Evolutionary conservation across 2,329 filamentous ascomycete genomes (phyloP).

Genomic region (Thelonectria discophora): DNA sequence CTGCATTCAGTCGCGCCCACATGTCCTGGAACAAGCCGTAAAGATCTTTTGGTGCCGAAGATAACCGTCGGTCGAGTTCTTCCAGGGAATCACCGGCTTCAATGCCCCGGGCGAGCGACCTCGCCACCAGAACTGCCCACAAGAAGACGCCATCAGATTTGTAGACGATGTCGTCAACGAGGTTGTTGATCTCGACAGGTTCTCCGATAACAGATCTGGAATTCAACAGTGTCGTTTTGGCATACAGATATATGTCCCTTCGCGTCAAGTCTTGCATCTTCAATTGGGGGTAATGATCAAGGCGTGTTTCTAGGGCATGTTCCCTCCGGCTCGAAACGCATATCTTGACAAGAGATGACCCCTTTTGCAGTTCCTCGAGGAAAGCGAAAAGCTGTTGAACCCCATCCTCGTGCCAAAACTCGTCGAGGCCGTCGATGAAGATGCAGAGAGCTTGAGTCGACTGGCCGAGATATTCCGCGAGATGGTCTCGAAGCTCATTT

Average conservation of each 20-base stretch:
- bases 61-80: background rate
- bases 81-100: background rate
- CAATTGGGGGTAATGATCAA: background rate
- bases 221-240: background rate
- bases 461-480: background rate
- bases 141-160: constrained; percentile 18
- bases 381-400: background rate
- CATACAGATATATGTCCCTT: background rate
- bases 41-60: background rate
- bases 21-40: constrained; percentile 13
- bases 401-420: background rate
- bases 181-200: background rate
- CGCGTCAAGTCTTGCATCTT: constrained; percentile 12
- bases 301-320: background rate
- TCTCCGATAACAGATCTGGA: no score
- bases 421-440: constrained; percentile 34
- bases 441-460: constrained; percentile 18
- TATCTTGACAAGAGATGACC: constrained; percentile 4
- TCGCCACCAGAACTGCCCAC: constrained; percentile 6
- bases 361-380: background rate
- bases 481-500: constrained; percentile 24
- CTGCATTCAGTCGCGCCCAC: constrained; percentile 13
- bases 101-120: constrained; percentile 3
- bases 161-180: background rate
- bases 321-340: constrained; percentile 21